These are phyloP conservation scores for Rhododendron henanense DNA, from an alignment of 148 eudicot species.

Conservation along the genomic window DNA sequence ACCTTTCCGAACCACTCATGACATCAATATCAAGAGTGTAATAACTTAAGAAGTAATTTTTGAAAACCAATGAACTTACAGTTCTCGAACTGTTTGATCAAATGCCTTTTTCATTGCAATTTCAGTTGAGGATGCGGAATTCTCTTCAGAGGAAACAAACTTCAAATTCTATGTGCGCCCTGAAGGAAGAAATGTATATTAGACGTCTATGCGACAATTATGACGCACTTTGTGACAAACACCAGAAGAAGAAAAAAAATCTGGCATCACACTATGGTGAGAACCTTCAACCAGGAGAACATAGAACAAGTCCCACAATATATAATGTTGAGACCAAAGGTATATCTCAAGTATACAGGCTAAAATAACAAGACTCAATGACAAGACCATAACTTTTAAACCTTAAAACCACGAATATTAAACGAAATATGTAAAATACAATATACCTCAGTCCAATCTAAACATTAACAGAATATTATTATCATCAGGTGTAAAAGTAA, in stretches of 20 bases:
- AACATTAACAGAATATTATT: neutral
- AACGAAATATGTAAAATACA: neutral
- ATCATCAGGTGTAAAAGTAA: neutral
- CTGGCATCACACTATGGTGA: neutral
- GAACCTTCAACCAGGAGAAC: slow-evolving; percentile 2
- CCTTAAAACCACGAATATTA: neutral
- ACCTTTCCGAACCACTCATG: neutral
- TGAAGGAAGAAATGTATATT: neutral
- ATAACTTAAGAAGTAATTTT: neutral
- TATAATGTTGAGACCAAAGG: neutral
- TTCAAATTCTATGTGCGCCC: neutral
- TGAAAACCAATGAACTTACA: slow-evolving; percentile 51
- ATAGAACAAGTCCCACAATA: slow-evolving; percentile 4
- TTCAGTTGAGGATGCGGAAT: slow-evolving; percentile 11
- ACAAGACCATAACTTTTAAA: neutral
- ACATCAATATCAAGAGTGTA: neutral
- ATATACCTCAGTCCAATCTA: neutral
- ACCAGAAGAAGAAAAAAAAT: neutral
- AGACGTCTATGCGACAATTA: neutral
- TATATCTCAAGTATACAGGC: neutral
- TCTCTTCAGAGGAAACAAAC: slow-evolving; percentile 16
- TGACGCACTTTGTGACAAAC: neutral
- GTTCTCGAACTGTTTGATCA: slow-evolving; percentile 90
- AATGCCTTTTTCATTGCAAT: slow-evolving; percentile 86
- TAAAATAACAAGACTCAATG: neutral